phyloP scores from a whole-genome alignment of 2,329 filamentous ascomycete genomes.

The Fusarium longipes region DNA sequence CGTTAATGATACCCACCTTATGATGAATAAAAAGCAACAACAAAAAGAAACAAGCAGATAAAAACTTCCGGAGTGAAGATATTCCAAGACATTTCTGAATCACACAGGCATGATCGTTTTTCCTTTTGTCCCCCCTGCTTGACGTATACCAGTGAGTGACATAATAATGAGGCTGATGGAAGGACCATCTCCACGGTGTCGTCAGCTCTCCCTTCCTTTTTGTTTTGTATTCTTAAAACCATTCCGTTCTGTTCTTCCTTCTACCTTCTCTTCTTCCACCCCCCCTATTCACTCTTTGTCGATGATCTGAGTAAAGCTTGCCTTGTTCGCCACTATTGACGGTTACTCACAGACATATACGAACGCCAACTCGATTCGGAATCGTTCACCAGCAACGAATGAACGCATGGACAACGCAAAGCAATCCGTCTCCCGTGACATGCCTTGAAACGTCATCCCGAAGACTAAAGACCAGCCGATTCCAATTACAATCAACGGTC shows the following conservation, averaged over 20 bases:
- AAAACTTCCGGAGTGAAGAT: neutral
- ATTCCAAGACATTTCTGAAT: neutral
- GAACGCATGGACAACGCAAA: conserved; percentile 10
- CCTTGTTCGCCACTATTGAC: conserved; percentile 2
- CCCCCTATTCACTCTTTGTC: neutral
- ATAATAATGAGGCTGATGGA: conserved; percentile 12
- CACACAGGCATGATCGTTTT: too few relatives aligned
- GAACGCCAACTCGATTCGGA: conserved; percentile 23
- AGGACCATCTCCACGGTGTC: conserved; percentile 25
- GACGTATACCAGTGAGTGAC: neutral
- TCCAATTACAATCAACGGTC: conserved; percentile 11
- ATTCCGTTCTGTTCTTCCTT: neutral
- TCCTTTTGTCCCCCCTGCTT: conserved; percentile 8
- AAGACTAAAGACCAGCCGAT: conserved; percentile 8
- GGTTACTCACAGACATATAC: conserved; percentile 3
- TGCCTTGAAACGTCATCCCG: conserved; percentile 30
- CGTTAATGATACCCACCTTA: neutral
- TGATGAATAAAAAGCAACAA: neutral
- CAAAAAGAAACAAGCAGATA: neutral
- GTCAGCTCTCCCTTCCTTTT: conserved; percentile 18
- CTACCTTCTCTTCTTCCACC: neutral
- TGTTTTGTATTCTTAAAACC: neutral
- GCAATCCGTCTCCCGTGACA: conserved; percentile 9
- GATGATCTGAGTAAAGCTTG: neutral
- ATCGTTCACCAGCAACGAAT: conserved; percentile 3